Base-by-base conservation (phyloP, 441 rosid genomes). In the Biscutella laevigata region DNA sequence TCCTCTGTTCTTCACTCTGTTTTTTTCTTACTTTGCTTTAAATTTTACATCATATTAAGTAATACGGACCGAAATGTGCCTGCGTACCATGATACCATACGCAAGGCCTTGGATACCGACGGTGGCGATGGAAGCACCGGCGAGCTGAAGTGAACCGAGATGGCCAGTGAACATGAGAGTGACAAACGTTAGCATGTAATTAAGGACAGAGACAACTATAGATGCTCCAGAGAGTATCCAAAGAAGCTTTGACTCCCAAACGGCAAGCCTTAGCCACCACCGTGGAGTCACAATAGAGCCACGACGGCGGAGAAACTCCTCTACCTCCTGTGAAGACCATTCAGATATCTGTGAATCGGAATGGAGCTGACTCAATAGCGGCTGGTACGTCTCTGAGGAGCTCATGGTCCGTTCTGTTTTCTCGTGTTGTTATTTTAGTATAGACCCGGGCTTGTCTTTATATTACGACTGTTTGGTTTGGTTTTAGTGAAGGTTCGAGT, bases 71-170 rank as follows among this genome's bases (percentile, higher is more conserved):
- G 5, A 50, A 21, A 32, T 46, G 63, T 41, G 34, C 28, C 2
- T 59, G 4, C 74, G 6, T 75, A 90, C 95, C 96, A 90, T 90
- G 17, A 90, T 79, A 14, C 98, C 98, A 57, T 90, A 90, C 55
- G 96, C 90, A 39, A 90, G 90, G 14, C 98, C 98, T 48, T 87
- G 98, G 52, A 87, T 83, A 7, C 96, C 98, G 1, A 90, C 96
- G 22, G 81, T 77, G 16, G 98, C 92, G 26, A 87, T 77, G 7
- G 98, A 83, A 50, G 98, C 96, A 0, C 96, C 95, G 0, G 98
- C 98, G 27, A 87, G 90, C 75, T 84, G 71, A 41, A 82, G 51
- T 3, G 92, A 53, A 7, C 98, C 88, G 55, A 90, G 61, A 71
- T 84, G 95, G 3, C 98, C 98, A 0, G 73, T 59, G 56, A 90